Percentiles rank a stretch among this genome's conserved stretches.
Evolutionary conservation across 495 filamentous ascomycete species (phyloP).

Genomic region (Elaphomyces granulatus): DNA sequence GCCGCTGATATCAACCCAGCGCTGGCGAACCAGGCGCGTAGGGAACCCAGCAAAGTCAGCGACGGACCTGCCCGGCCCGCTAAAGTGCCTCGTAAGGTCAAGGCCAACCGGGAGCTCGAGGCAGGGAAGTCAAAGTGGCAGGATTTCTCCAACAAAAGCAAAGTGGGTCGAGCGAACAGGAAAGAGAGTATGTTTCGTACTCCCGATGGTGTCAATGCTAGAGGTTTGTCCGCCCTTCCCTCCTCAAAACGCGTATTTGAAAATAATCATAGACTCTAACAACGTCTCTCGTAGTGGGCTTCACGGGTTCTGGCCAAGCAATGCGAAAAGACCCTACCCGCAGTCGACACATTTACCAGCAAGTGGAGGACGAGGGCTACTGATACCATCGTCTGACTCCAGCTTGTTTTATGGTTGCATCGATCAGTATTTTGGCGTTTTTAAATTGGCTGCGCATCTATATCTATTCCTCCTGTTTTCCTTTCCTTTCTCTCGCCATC

Average conservation of each 20-base stretch:
- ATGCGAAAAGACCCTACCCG: slow-evolving; percentile 87
- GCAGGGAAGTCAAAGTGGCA: slow-evolving; percentile 90
- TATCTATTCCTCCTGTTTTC: slow-evolving; percentile 8
- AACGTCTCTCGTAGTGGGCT: slow-evolving; percentile 51
- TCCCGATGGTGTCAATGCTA: slow-evolving; percentile 65
- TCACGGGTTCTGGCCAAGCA: slow-evolving; percentile 82
- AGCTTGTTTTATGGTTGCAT: neutral
- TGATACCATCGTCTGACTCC: slow-evolving; percentile 7
- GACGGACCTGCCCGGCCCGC: slow-evolving; percentile 51
- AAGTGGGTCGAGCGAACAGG: slow-evolving; percentile 53
- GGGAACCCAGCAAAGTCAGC: slow-evolving; percentile 48
- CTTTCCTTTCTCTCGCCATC: slow-evolving; percentile 5
- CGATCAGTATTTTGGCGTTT: neutral
- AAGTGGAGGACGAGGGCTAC: slow-evolving; percentile 56
- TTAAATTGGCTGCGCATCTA: slow-evolving; percentile 1
- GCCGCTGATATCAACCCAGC: slow-evolving; percentile 75
- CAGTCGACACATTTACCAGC: slow-evolving; percentile 74
- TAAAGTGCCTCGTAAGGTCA: slow-evolving; percentile 67
- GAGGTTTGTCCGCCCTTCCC: slow-evolving; percentile 43
- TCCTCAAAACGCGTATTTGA: neutral
- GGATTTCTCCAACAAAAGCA: slow-evolving; percentile 71
- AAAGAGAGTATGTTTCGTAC: slow-evolving; percentile 98
- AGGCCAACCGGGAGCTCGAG: slow-evolving; percentile 80
- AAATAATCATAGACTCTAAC: slow-evolving; percentile 1
- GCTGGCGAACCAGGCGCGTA: slow-evolving; percentile 53